Evolutionary conservation across 176 grass and related monocot genomes (phyloP).

Genomic region (Musa itinerans): DNA sequence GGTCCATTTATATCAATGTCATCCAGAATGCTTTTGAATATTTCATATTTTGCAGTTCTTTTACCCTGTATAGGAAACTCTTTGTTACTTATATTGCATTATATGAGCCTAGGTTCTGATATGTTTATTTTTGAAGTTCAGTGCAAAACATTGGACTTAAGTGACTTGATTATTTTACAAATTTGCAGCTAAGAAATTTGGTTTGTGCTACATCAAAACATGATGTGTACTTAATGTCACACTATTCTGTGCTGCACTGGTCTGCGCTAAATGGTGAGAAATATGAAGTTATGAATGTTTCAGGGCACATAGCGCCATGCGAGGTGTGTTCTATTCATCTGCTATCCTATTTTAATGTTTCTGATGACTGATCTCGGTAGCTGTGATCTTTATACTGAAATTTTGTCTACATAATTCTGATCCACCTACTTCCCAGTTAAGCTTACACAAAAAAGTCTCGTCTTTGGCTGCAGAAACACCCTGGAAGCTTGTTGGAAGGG

Average conservation of each 20-base stretch:
- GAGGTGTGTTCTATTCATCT: neutral
- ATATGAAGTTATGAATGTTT: conserved; percentile 9
- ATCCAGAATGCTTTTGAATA: too few relatives aligned
- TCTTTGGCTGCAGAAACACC: conserved; percentile 5
- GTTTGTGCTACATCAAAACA: conserved; percentile 21
- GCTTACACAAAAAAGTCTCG: neutral
- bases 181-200: conserved; percentile 12
- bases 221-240: conserved; percentile 19
- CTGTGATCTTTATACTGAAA: too few relatives aligned
- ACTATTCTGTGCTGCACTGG: conserved; percentile 18
- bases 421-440: neutral
- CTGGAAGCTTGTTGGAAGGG: conserved; percentile 6
- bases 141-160: neutral
- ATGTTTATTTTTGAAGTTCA: too few relatives aligned
- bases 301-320: conserved; percentile 5
- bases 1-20: too few relatives aligned
- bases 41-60: too few relatives aligned
- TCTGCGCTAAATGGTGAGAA: conserved; percentile 3
- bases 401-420: neutral
- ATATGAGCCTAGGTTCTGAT: too few relatives aligned
- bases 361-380: neutral
- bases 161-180: neutral
- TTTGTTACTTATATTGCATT: too few relatives aligned
- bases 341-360: neutral
- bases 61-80: too few relatives aligned